Base-by-base conservation (phyloP, 768 basidiomycete genomes). In the Kwoniella dendrophila region DNA sequence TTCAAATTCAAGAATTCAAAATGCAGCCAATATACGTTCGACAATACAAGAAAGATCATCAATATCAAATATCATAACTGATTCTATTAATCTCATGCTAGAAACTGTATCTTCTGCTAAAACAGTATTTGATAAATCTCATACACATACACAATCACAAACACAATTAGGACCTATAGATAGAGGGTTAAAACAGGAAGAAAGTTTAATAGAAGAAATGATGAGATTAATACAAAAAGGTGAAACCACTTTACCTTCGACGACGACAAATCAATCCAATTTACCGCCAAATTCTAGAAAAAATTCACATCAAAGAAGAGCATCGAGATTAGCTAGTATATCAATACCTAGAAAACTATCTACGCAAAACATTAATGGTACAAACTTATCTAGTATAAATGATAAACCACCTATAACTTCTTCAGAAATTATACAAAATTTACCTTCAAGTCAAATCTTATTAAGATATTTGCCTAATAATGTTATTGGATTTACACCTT, bases 371-470 rank as follows among this genome's bases (percentile, higher is more conserved):
- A 36, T 33, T 60, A n/a, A n/a, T n/a, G n/a, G n/a, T 3, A 27
- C 49, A 11, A 18, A 27, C 14, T 7, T 27, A 11, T 47, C 41
- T 22, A 45, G 44, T 12, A 22, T 4, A 10, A 16, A 36, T 7
- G 44, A 84, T 86, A 8, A 55, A 79, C 26, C 86, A 85, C 66
- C 82, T 87, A 7, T 93, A 40, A 86, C 86, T 4, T 90, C 90
- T 0, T 84, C 87, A 45, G 77, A 82, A 0, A 80, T 95, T 27
- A 82, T 97, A 20, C 81, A 83, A 26, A 83, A 83, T 8, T 83
- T 95, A 24, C 92, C 92, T 0, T 92, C 93, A 0, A 88, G 91
- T 0, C 86, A 88, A 26, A 89, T 92, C 66, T 86, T 93, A 0
- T 61, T 80, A 63, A 84, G 87, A 16, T 83, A 90, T 56, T 83